Percentiles rank a stretch among this genome's conserved stretches.
Evolutionary conservation across 805 yeast genomes (phyloP).

Genomic region (Diddensiella transvaalensis): DNA sequence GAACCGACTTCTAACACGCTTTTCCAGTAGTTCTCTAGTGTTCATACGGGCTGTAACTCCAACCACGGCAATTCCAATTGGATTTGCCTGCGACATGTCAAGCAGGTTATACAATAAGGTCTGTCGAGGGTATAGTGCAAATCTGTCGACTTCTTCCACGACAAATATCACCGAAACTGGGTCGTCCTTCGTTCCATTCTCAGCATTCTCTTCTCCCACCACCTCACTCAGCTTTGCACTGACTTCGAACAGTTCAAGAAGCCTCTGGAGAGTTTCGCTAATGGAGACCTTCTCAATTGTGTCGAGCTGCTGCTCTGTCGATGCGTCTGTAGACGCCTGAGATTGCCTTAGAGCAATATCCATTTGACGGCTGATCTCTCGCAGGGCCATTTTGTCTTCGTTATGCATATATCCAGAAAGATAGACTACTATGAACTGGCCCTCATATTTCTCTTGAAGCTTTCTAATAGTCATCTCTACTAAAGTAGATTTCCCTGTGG

Average conservation of each 20-base stretch:
- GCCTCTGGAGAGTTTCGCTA: conserved; percentile 26
- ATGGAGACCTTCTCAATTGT: conserved; percentile 32
- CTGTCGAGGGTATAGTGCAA: conserved; percentile 69
- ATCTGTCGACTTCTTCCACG: conserved; percentile 82
- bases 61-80: conserved; percentile 72
- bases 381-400: conserved; percentile 74
- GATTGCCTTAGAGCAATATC: conserved; percentile 40
- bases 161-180: conserved; percentile 65
- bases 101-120: conserved; percentile 82
- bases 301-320: conserved; percentile 21
- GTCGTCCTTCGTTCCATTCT: conserved; percentile 3
- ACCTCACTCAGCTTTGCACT: conserved; percentile 26
- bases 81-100: conserved; percentile 73
- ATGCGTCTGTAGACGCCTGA: conserved; percentile 6
- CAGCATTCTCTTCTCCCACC: conserved; percentile 25
- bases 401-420: conserved; percentile 69
- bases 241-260: conserved; percentile 28
- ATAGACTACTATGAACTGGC: conserved; percentile 55
- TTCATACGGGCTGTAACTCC: conserved; percentile 77
- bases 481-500: conserved; percentile 68
- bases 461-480: conserved; percentile 53
- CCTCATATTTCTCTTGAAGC: conserved; percentile 38
- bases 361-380: conserved; percentile 81
- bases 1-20: conserved; percentile 85
- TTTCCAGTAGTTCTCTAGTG: conserved; percentile 78